These are phyloP conservation scores for Fusarium oligoseptatum DNA, from an alignment of 2,329 filamentous ascomycete genomes.

Conservation along the genomic window DNA sequence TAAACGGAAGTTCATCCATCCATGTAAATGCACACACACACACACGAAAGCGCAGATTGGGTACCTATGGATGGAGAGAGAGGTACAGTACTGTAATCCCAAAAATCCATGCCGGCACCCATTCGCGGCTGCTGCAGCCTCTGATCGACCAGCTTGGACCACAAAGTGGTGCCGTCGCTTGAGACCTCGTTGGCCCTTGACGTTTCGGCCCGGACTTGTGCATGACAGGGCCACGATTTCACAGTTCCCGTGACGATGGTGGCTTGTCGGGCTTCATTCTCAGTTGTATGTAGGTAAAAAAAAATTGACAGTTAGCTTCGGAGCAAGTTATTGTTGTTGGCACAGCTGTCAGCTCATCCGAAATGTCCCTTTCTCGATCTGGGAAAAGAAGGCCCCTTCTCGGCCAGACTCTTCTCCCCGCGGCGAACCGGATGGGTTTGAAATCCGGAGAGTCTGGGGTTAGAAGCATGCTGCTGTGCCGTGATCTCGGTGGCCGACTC, in stretches of 20 bases:
- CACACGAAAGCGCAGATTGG: not conserved
- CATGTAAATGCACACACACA: not conserved
- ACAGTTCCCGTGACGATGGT: constrained; percentile 40
- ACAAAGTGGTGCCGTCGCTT: constrained; percentile 3
- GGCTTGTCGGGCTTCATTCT: not conserved
- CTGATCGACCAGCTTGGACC: constrained; percentile 8
- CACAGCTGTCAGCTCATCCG: not conserved
- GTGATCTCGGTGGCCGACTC: constrained; percentile 42
- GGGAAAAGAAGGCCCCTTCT: constrained; percentile 4
- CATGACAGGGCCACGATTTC: constrained; percentile 40
- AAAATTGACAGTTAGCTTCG: not conserved
- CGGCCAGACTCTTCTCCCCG: constrained; percentile 32
- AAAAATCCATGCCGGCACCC: constrained; percentile 4
- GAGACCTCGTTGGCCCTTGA: constrained; percentile 28
- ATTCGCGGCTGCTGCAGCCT: not conserved
- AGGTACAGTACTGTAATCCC: not conserved
- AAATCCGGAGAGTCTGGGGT: constrained; percentile 40
- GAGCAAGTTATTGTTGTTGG: not conserved
- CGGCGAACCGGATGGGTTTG: constrained; percentile 9
- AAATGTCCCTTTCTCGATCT: not conserved
- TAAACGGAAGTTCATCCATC: not conserved
- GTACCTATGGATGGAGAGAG: not conserved
- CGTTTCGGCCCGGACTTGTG: constrained; percentile 47
- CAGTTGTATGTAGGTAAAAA: not conserved
- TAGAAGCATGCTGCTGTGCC: constrained; percentile 17